These are phyloP conservation scores for Penicillium robsamsonii DNA, from an alignment of 495 filamentous ascomycete genomes.

Conservation along the genomic window DNA sequence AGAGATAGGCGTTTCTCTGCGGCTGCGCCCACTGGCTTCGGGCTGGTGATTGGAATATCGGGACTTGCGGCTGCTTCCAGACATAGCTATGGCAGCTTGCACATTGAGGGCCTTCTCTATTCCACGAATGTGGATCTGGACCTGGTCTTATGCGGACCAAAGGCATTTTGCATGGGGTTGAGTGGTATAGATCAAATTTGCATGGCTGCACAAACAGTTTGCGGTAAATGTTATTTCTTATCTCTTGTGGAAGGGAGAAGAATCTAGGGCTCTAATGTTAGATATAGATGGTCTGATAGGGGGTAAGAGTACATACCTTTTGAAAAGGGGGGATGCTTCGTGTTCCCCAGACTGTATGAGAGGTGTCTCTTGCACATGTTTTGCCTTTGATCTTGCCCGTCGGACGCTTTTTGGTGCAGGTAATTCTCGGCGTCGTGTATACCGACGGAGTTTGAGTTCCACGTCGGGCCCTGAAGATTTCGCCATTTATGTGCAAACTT, in stretches of 20 bases:
- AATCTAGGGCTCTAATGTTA: conserved; percentile 12
- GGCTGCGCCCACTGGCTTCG: conserved; percentile 24
- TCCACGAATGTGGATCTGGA: neutral
- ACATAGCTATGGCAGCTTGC: neutral
- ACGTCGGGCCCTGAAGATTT: neutral
- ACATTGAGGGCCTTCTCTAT: conserved; percentile 1
- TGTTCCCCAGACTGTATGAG: neutral
- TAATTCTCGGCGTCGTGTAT: neutral
- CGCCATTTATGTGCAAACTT: neutral
- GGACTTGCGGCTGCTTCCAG: neutral
- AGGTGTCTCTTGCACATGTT: neutral
- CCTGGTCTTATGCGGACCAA: neutral
- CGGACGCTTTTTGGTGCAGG: neutral
- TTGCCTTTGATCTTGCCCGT: neutral
- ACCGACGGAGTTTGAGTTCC: neutral
- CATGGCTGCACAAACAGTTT: conserved; percentile 27
- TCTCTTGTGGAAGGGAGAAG: conserved; percentile 24
- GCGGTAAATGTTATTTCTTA: conserved; percentile 25
- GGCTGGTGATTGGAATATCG: conserved; percentile 14
- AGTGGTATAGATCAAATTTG: conserved; percentile 24
- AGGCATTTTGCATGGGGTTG: conserved; percentile 3
- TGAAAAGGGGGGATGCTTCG: neutral
- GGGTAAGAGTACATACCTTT: neutral
- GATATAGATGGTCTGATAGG: neutral
- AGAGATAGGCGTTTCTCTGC: conserved; percentile 21